Percentiles rank a stretch among this genome's conserved stretches.
Evolutionary conservation across 371 early-diverging fungal species (phyloP).

Genomic region (Cokeromyces recurvatus): DNA sequence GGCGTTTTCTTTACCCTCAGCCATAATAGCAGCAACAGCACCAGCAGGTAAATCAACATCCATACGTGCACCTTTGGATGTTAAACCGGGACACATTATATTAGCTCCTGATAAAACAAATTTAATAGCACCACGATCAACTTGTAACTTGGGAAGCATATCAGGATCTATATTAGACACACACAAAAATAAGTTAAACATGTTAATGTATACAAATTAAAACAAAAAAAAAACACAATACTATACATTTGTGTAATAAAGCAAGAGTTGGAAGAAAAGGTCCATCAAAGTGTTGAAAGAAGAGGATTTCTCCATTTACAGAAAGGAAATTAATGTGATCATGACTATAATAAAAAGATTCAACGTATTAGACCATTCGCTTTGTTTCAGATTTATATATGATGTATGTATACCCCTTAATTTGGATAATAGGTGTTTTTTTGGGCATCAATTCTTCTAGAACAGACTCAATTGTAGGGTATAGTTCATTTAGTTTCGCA

Average conservation of each 20-base stretch:
- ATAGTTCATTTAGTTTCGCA: conserved; percentile 80
- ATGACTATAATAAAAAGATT: conserved; percentile 54
- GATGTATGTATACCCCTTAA: conserved; percentile 95
- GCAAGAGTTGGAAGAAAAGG: conserved; percentile 84
- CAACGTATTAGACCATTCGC: background rate
- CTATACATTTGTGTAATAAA: conserved; percentile 91
- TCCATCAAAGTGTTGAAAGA: conserved; percentile 94
- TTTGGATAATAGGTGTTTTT: conserved; percentile 76
- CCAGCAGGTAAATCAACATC: conserved; percentile 69
- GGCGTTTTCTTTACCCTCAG: conserved; percentile 96
- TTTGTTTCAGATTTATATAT: too few species aligned
- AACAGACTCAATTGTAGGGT: conserved; percentile 77
- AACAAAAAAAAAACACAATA: too few species aligned
- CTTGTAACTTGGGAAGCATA: conserved; percentile 87
- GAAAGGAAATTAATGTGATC: conserved; percentile 82
- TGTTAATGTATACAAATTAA: too few species aligned
- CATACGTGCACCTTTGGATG: conserved; percentile 88
- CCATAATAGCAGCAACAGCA: conserved; percentile 87
- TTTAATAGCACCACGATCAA: conserved; percentile 97
- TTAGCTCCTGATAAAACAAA: conserved; percentile 94
- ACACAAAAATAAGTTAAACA: too few species aligned
- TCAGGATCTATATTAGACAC: conserved; percentile 66
- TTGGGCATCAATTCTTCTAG: conserved; percentile 94
- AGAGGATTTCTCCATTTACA: conserved; percentile 79
- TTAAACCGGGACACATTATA: conserved; percentile 98